Evolutionary conservation across 2,329 filamentous ascomycete genomes (phyloP), one percentile per base, ranked within the genome.

Genomic region (Spiromastix sp.): DNA sequence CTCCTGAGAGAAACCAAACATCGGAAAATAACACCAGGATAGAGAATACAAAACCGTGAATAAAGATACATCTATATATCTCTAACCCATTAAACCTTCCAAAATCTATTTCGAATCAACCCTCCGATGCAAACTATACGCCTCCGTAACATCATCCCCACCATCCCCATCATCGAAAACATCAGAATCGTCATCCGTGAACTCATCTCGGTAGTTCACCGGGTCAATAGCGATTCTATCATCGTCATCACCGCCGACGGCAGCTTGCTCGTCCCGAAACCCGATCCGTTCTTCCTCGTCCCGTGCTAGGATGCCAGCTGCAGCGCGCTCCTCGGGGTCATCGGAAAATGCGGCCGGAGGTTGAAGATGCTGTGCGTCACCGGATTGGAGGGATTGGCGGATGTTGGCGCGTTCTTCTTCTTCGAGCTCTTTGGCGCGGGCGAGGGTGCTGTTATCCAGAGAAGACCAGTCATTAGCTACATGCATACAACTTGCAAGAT

Each of bases 171-270:
- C 57, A 21, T 54, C 48, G 43, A 67, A 66, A 28, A 64, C 55
- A 46, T 69, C 63, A 35, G 68, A 68, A 39, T 71, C 61, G 46
- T 69, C 67, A 47, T 69, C 68, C 13, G 63, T 67, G 42, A 70
- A 72, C 19, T 71, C 67, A 36, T 72, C 67, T 40, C 67, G 63
- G 65, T 76, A 61, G 60, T 67, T 48, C 27, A 42, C 42, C 9
- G 43, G 40, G 7, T 50, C 48, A 37, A 43, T 48, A 26, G 51
- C 54, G 32, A 48, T 48, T 24, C 54, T 54, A 12, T 70, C 69
- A 15, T 70, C 67, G 33, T 72, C 67, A 17, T 55, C 56, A 18
- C 61, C 44, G 29, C 60, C 57, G 24, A 61, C 51, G 36, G 61
- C 59, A 32, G 62, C 55, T 22, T 62, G 56, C 25, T 61, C 48